Evolutionary conservation across 1,139 yeast genomes (phyloP).

Genomic region (Debaryomyces psychrophilus): DNA sequence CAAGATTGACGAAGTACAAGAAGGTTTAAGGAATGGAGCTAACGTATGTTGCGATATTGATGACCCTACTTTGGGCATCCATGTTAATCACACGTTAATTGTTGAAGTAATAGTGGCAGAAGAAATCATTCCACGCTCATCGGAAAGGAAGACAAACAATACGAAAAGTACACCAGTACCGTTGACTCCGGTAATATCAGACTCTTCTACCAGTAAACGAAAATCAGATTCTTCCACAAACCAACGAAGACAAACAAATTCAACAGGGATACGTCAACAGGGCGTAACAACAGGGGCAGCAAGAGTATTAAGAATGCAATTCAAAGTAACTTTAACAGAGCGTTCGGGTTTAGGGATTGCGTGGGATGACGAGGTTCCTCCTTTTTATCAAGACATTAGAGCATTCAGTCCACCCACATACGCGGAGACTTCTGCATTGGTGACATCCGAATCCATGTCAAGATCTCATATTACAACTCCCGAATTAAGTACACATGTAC

Average conservation of each 20-base stretch:
- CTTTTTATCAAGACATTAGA: constrained; percentile 83
- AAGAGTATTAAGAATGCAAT: constrained; percentile 91
- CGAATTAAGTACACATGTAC: constrained; percentile 21
- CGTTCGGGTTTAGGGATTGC: constrained; percentile 94
- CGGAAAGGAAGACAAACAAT: constrained; percentile 17
- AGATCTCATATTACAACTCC: constrained; percentile 15
- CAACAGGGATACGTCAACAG: constrained; percentile 30
- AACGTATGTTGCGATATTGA: constrained; percentile 78
- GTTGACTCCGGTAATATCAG: constrained; percentile 18
- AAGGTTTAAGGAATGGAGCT: constrained; percentile 46
- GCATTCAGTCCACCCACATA: constrained; percentile 87
- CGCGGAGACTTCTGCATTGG: constrained; percentile 32
- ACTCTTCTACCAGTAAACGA: constrained; percentile 16
- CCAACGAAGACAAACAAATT: constrained; percentile 11
- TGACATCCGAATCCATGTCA: constrained; percentile 29
- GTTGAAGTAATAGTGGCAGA: constrained; percentile 94
- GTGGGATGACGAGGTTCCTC: constrained; percentile 99
- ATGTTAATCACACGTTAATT: constrained; percentile 71
- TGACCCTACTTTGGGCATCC: constrained; percentile 79
- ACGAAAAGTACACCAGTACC: constrained; percentile 13
- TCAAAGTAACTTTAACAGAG: constrained; percentile 77
- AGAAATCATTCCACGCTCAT: constrained; percentile 57
- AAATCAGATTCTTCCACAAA: constrained; percentile 6
- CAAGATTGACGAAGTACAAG: constrained; percentile 28
- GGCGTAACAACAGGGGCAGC: constrained; percentile 95